Percentiles rank a stretch among this genome's conserved stretches.
Conservation (phyloP, 768 basidiomycete species). For the Suillus subaureus region DNA sequence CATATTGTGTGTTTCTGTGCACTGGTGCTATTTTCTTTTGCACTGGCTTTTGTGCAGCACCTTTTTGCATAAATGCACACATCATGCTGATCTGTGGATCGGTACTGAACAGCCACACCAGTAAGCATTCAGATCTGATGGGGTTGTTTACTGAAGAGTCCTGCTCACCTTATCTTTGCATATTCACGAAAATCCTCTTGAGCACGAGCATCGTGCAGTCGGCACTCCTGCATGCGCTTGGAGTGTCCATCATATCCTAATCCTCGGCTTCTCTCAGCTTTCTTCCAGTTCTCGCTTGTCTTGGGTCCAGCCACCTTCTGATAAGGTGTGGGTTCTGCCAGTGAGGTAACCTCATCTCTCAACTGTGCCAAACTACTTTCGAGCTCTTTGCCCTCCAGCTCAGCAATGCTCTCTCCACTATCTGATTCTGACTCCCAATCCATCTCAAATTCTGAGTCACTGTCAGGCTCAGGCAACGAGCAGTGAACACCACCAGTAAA, state of each 20-base stretch:
- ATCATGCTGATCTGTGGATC: neutral
- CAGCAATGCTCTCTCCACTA: too few species aligned
- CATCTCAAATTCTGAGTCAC: too few species aligned
- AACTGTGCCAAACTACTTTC: too few species aligned
- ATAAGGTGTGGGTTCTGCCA: neutral
- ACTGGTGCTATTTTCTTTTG: neutral
- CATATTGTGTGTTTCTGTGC: neutral
- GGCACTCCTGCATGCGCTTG: neutral
- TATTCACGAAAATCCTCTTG: neutral
- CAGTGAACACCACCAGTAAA: neutral
- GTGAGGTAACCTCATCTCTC: too few species aligned
- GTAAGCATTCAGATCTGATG: neutral
- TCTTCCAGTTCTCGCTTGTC: neutral
- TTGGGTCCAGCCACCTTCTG: conserved; percentile 1
- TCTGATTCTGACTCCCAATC: too few species aligned
- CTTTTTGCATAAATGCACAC: neutral
- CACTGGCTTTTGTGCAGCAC: neutral
- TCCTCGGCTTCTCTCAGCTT: neutral
- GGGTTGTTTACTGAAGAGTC: neutral
- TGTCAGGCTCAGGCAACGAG: too few species aligned
- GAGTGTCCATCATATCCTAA: conserved; percentile 2
- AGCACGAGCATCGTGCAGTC: neutral
- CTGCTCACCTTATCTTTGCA: neutral
- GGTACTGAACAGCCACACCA: neutral
- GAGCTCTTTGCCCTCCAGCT: too few species aligned